Evolutionary conservation across 495 filamentous ascomycete genomes (phyloP).

Genomic region (Eremomyces bilateralis): DNA sequence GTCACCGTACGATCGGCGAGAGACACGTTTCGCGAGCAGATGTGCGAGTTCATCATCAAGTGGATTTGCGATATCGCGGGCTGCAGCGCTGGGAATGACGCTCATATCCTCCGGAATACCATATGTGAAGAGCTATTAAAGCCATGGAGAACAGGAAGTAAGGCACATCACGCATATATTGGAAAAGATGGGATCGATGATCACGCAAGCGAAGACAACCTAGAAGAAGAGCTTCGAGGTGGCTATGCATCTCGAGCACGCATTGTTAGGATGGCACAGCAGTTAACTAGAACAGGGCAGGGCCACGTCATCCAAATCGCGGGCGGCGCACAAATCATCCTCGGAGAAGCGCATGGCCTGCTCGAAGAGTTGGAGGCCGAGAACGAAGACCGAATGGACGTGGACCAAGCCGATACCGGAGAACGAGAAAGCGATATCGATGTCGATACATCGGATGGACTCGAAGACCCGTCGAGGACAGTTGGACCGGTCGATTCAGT

Average conservation of each 20-base stretch:
- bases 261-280: background rate
- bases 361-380: slow-evolving; percentile 14
- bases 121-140: slow-evolving; percentile 82
- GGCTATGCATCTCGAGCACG: slow-evolving; percentile 4
- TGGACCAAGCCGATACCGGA: slow-evolving; percentile 13
- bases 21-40: slow-evolving; percentile 92
- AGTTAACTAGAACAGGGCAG: too few species aligned
- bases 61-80: slow-evolving; percentile 88
- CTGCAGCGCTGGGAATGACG: slow-evolving; percentile 63
- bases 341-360: too few species aligned
- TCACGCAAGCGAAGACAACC: slow-evolving; percentile 38
- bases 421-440: slow-evolving; percentile 31
- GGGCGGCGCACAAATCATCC: too few species aligned
- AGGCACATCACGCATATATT: slow-evolving; percentile 61
- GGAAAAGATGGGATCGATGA: slow-evolving; percentile 80
- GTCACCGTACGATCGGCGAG: slow-evolving; percentile 82
- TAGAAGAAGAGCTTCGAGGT: slow-evolving; percentile 8
- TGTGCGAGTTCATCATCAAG: slow-evolving; percentile 94
- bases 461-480: slow-evolving; percentile 21
- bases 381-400: slow-evolving; percentile 17
- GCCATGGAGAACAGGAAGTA: slow-evolving; percentile 69
- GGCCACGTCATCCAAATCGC: too few species aligned
- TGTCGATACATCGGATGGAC: slow-evolving; percentile 25
- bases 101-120: slow-evolving; percentile 51
- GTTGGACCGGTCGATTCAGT: too few species aligned